Conservation (phyloP, 2,329 filamentous ascomycete species). For the Exophiala phaeomuriformis region DNA sequence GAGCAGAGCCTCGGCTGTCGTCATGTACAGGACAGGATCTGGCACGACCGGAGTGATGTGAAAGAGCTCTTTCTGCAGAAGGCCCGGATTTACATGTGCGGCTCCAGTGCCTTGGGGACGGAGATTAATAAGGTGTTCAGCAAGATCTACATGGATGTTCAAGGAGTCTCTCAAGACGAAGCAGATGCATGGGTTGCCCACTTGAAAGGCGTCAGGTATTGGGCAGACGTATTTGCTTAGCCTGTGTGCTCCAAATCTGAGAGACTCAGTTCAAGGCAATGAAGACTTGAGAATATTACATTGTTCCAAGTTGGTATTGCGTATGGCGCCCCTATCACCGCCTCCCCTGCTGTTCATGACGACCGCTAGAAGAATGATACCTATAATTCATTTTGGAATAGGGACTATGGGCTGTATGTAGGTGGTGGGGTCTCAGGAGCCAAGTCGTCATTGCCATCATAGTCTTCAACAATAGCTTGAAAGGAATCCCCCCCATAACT, state of each 20-base stretch:
- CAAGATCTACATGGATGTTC: constrained; percentile 4
- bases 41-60: constrained; percentile 42
- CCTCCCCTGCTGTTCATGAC: no score
- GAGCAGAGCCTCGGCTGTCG: constrained; percentile 42
- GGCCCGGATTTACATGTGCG: constrained; percentile 59
- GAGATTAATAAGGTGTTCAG: constrained; percentile 6
- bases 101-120: constrained; percentile 28
- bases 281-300: no score
- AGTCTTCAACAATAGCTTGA: no score
- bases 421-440: no score
- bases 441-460: no score
- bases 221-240: constrained; percentile 7
- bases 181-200: constrained; percentile 1
- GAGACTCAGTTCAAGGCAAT: no score
- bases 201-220: constrained; percentile 8
- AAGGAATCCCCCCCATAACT: no score
- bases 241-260: not conserved
- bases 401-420: no score
- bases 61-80: constrained; percentile 42
- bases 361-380: no score
- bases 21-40: constrained; percentile 49
- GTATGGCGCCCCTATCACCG: no score
- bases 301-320: no score
- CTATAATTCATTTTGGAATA: no score
- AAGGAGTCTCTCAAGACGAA: not conserved